Evolutionary conservation across 1,284 basidiomycete species (phyloP).

Genomic region (Flammula alnicola): DNA sequence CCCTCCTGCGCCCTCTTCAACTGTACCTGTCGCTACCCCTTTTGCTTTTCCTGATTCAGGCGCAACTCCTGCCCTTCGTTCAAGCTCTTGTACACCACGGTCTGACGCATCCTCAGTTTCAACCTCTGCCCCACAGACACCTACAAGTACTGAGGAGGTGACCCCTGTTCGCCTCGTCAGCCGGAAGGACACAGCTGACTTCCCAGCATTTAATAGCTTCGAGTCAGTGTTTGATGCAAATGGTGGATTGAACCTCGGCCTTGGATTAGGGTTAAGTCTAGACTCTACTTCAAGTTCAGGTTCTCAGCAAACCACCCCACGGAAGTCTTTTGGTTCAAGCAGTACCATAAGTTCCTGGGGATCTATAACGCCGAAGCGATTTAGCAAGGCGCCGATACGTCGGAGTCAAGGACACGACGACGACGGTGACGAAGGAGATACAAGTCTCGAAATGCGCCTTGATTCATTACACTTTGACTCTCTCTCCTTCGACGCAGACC

Average conservation of each 20-base stretch:
- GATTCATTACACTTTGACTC: constrained; percentile 73
- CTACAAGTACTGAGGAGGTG: constrained; percentile 30
- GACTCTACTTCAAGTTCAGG: constrained; percentile 4
- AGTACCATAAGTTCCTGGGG: constrained; percentile 10
- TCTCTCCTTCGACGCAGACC: constrained; percentile 65
- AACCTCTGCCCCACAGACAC: constrained; percentile 33
- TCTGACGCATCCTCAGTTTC: constrained; percentile 27
- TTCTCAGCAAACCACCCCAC: constrained; percentile 7
- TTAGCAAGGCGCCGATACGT: constrained; percentile 6
- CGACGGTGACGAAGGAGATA: constrained; percentile 31
- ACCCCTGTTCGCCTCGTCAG: constrained; percentile 25
- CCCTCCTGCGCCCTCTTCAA: constrained; percentile 11
- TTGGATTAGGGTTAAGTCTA: constrained; percentile 23
- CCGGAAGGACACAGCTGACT: constrained; percentile 15
- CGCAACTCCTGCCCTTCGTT: constrained; percentile 27
- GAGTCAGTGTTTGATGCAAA: constrained; percentile 26
- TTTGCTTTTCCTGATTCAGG: constrained; percentile 23
- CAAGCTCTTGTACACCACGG: constrained; percentile 25
- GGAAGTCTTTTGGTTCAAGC: constrained; percentile 2
- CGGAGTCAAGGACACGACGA: constrained; percentile 3
- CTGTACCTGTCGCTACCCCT: constrained; percentile 1
- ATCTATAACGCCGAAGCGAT: constrained; percentile 10
- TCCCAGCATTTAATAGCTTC: constrained; percentile 20
- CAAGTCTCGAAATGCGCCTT: constrained; percentile 63
- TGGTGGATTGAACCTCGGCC: constrained; percentile 22